phyloP scores from a whole-genome alignment of 805 yeast species.

The Kodamaea lidongshanica region DNA sequence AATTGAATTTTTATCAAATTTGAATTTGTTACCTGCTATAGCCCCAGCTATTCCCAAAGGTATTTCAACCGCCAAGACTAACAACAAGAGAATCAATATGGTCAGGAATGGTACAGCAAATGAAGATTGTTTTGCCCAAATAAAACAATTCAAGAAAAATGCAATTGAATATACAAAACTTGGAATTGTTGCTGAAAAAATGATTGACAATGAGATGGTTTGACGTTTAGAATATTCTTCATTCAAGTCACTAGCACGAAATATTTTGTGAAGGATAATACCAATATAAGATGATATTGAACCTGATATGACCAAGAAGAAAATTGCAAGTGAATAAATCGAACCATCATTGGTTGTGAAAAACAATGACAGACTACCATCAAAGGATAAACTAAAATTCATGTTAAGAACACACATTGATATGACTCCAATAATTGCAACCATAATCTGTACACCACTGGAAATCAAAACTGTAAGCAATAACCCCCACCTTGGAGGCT shows the following conservation, averaged over 20 bases:
- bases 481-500: constrained; percentile 44
- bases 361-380: constrained; percentile 43
- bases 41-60: constrained; percentile 80
- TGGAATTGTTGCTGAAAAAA: constrained; percentile 40
- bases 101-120: constrained; percentile 76
- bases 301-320: constrained; percentile 63
- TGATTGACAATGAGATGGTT: constrained; percentile 16
- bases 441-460: constrained; percentile 67
- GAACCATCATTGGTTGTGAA: constrained; percentile 67
- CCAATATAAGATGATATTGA: constrained; percentile 70
- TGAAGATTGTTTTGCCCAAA: constrained; percentile 73
- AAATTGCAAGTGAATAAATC: constrained; percentile 52
- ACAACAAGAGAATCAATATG: constrained; percentile 48
- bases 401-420: constrained; percentile 41
- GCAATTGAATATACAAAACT: constrained; percentile 44
- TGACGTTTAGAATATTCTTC: constrained; percentile 12
- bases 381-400: constrained; percentile 17
- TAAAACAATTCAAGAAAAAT: constrained; percentile 55
- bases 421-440: constrained; percentile 59
- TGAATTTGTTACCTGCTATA: constrained; percentile 35
- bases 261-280: constrained; percentile 52
- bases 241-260: constrained; percentile 37
- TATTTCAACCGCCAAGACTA: constrained; percentile 61
- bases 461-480: constrained; percentile 56
- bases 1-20: constrained; percentile 19